Percentiles rank a stretch among this genome's conserved stretches.
These are phyloP conservation scores for Combretum micranthum DNA, from an alignment of 345 rosid genomes.

Conservation along the genomic window DNA sequence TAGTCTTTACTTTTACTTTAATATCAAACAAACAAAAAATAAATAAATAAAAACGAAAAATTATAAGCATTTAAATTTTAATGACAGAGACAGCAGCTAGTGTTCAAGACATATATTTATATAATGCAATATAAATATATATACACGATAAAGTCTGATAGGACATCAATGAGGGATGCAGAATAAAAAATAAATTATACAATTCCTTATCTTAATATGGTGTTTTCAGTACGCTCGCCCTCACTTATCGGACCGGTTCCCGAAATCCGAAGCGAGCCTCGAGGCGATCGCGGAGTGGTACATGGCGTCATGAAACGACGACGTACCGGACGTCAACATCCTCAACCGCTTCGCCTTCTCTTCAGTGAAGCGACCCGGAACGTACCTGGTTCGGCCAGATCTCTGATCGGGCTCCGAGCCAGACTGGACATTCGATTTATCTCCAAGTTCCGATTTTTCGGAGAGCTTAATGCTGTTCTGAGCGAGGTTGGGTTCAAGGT, in stretches of 20 bases:
- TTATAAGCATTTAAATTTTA: too few species aligned
- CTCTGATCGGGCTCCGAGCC: conserved; percentile 15
- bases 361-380: conserved; percentile 50
- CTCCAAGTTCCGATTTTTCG: neutral
- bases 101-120: too few species aligned
- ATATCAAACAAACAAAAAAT: too few species aligned
- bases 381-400: conserved; percentile 21
- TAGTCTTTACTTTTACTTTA: too few species aligned
- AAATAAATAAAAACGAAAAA: too few species aligned
- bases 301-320: conserved; percentile 61
- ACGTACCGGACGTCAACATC: conserved; percentile 36
- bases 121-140: too few species aligned
- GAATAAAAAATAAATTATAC: too few species aligned
- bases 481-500: conserved; percentile 21
- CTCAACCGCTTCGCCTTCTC: conserved; percentile 64
- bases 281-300: conserved; percentile 75
- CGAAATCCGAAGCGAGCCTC: conserved; percentile 53
- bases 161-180: too few species aligned
- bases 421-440: neutral
- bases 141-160: too few species aligned
- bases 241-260: conserved; percentile 19
- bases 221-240: too few species aligned
- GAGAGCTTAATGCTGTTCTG: conserved; percentile 2
- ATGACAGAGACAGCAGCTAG: too few species aligned
- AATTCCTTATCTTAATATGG: too few species aligned